Conservation (phyloP, 2,329 filamentous ascomycete species). For the Apiospora marii region DNA sequence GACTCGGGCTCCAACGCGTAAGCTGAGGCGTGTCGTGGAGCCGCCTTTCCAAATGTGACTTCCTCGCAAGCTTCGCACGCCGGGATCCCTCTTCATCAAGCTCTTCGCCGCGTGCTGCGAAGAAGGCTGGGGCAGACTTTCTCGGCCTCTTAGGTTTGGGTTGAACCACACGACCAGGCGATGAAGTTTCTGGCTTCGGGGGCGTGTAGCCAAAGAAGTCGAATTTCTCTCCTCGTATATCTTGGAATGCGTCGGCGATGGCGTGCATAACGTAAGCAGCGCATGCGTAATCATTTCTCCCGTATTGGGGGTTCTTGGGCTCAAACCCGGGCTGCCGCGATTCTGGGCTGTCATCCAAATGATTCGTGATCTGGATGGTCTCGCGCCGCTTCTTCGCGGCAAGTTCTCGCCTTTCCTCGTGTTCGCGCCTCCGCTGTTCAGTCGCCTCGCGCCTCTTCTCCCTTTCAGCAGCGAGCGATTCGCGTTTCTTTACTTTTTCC, state of each 20-base stretch:
- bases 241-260: slow-evolving; percentile 43
- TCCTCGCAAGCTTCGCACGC: slow-evolving; percentile 24
- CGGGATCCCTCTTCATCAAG: slow-evolving; percentile 15
- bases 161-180: slow-evolving; percentile 3
- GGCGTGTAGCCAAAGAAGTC: slow-evolving; percentile 43
- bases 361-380: slow-evolving; percentile 22
- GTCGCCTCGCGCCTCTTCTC: slow-evolving; percentile 20
- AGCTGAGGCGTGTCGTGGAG: slow-evolving; percentile 9
- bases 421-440: background rate
- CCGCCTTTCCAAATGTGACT: slow-evolving; percentile 22
- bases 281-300: slow-evolving; percentile 44
- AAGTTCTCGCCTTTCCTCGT: slow-evolving; percentile 25
- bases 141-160: slow-evolving; percentile 44
- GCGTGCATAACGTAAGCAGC: slow-evolving; percentile 43
- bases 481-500: slow-evolving; percentile 23
- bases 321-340: background rate
- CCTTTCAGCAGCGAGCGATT: slow-evolving; percentile 6
- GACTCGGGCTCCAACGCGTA: slow-evolving; percentile 6
- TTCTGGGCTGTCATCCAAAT: slow-evolving; percentile 5
- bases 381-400: slow-evolving; percentile 25
- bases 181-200: slow-evolving; percentile 35
- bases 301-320: slow-evolving; percentile 42
- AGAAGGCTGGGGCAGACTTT: slow-evolving; percentile 50
- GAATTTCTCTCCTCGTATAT: slow-evolving; percentile 41
- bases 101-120: slow-evolving; percentile 15